Base-by-base conservation (phyloP, 2,329 filamentous ascomycete genomes). In the Tolypocladium pustulatum region DNA sequence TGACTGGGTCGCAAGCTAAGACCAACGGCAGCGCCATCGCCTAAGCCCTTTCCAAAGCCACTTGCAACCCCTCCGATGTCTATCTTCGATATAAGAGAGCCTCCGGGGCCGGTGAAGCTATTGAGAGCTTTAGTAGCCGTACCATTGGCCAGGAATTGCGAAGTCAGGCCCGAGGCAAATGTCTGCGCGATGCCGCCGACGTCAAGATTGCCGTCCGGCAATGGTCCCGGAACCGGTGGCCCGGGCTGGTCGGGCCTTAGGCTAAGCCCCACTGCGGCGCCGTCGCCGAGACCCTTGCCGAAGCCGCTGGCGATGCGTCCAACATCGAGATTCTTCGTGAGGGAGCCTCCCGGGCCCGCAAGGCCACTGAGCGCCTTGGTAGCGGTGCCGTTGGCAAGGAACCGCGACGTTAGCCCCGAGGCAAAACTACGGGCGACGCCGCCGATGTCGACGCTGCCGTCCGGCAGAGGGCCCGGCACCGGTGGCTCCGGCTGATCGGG, bases 301-400 rank as follows among this genome's bases (percentile, higher is more conserved):
- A 41, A 41, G 40, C 40, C 40, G 7, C 40, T 41, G 20, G 40
- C 40, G 20, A 41, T 41, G 40, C 40, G 20, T n/a, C 40, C n/a
- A 1, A 41, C 40, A 9, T 41, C 40, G 40, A 41, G 61, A 60
- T 17, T 59, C 53, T 10, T 36, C 51, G 53, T 38, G 20, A 46
- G 30, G 27, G 10, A 20, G 8, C 25, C 27, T 25, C 38, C 55
- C 27, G 22, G 53, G 1, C 52, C 57, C 12, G 56, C 36, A 6
- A 58, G 36, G 15, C 53, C 57, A 38, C 57, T 62, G 7, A 66
- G 34, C 17, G 69, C 51, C 61, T 70, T 70, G 20, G 25, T 54
- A 2, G 64, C 52, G 0, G 71, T 72, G 9, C 67, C 70, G 57
- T 73, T 72, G 30, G 64, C 62, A 1, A 73, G 66, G 58, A 72